phyloP scores from a whole-genome alignment of 441 rosid species.

The Jatropha podagrica region DNA sequence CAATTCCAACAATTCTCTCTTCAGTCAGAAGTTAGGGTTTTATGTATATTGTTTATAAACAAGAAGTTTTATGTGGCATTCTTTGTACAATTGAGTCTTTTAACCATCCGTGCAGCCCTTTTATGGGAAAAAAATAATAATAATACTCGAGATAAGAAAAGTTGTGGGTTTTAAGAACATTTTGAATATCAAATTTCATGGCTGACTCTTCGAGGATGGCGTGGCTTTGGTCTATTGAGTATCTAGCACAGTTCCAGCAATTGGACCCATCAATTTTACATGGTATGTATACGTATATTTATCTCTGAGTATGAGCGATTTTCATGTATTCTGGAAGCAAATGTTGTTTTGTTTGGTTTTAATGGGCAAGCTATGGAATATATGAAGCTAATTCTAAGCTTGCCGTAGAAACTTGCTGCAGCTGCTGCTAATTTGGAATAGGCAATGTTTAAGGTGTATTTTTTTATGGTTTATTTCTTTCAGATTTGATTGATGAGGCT shows the following conservation, averaged over 20 bases:
- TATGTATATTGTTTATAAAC: background rate
- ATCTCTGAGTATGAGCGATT: background rate
- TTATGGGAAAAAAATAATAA: background rate
- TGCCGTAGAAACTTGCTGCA: no score
- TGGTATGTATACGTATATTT: conserved; percentile 26
- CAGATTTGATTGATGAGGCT: conserved; percentile 48
- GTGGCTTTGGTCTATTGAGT: conserved; percentile 55
- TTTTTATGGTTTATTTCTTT: conserved; percentile 11
- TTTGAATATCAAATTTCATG: conserved; percentile 14
- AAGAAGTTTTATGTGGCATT: background rate
- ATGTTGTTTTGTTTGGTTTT: background rate
- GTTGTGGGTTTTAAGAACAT: background rate
- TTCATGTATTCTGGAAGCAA: background rate
- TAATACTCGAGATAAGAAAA: background rate
- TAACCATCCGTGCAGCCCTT: background rate
- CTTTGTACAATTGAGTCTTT: background rate
- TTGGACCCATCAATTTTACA: conserved; percentile 33
- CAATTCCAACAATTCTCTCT: background rate
- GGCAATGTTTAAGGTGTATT: background rate
- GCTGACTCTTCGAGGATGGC: conserved; percentile 17
- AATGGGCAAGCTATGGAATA: background rate
- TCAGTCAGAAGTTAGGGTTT: background rate
- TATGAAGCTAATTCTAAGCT: no score
- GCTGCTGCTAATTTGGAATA: no score
- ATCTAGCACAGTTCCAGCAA: conserved; percentile 36